Evolutionary conservation across 345 rosid species (phyloP).

Genomic region (Citrus maxima): DNA sequence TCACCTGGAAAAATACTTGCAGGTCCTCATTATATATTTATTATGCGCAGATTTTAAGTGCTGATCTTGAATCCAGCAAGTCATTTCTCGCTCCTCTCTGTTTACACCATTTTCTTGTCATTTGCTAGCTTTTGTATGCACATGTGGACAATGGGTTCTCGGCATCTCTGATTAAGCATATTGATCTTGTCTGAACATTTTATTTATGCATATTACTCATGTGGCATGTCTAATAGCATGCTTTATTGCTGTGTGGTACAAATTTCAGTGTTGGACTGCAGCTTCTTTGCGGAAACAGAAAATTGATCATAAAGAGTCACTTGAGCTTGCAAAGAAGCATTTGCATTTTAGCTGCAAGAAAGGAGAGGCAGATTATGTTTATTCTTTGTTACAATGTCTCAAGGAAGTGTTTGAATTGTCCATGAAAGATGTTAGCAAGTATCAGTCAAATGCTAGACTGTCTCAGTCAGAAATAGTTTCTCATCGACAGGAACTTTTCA

Average conservation of each 20-base stretch:
- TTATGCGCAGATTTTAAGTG: not conserved
- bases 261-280: constrained; percentile 82
- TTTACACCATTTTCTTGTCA: not conserved
- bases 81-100: not conserved
- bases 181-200: not conserved
- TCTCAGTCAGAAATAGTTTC: constrained; percentile 13
- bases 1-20: not conserved
- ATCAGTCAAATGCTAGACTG: constrained; percentile 26
- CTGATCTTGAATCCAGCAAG: not conserved
- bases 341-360: constrained; percentile 58
- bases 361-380: constrained; percentile 60
- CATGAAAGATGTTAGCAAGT: constrained; percentile 15
- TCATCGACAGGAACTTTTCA: constrained; percentile 29
- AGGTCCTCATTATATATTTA: not conserved
- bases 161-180: not conserved
- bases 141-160: not conserved
- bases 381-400: constrained; percentile 51
- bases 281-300: constrained; percentile 66
- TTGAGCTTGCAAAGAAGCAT: constrained; percentile 61
- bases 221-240: not conserved
- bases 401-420: constrained; percentile 49
- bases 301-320: constrained; percentile 57
- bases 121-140: not conserved
- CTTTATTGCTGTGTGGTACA: constrained; percentile 7
- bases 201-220: not conserved